These are phyloP conservation scores for Sporothrix humicola DNA, from an alignment of 2,329 filamentous ascomycete genomes.

Conservation along the genomic window DNA sequence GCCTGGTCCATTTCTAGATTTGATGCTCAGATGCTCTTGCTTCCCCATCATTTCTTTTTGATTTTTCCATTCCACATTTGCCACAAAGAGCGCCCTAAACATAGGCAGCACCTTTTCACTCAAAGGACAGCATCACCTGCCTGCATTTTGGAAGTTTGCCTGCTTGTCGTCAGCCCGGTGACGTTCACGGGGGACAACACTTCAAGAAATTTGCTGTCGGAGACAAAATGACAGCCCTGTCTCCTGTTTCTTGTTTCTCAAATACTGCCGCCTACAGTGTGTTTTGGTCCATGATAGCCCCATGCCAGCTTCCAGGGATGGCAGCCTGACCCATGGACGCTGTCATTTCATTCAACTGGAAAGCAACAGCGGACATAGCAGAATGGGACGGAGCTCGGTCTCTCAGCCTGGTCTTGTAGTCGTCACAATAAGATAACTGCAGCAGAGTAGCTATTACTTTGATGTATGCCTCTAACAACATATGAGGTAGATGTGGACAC, in stretches of 20 bases:
- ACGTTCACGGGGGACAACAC: neutral
- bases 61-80: neutral
- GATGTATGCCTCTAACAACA: neutral
- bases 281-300: neutral
- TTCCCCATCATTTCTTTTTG: neutral
- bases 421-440: neutral
- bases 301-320: neutral
- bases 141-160: neutral
- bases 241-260: neutral
- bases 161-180: conserved; percentile 25
- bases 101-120: neutral
- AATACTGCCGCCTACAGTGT: neutral
- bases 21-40: neutral
- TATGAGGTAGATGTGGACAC: neutral
- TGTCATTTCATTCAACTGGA: neutral
- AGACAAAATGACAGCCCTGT: neutral
- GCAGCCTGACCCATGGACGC: conserved; percentile 14
- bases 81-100: neutral
- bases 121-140: neutral
- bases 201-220: neutral
- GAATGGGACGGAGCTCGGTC: neutral
- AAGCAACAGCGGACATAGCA: neutral
- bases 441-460: too few relatives aligned
- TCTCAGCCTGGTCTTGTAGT: conserved; percentile 11
- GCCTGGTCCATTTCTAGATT: neutral